Evolutionary conservation across 1,139 yeast genomes (phyloP).

Genomic region (Geotrichum histeridarum): DNA sequence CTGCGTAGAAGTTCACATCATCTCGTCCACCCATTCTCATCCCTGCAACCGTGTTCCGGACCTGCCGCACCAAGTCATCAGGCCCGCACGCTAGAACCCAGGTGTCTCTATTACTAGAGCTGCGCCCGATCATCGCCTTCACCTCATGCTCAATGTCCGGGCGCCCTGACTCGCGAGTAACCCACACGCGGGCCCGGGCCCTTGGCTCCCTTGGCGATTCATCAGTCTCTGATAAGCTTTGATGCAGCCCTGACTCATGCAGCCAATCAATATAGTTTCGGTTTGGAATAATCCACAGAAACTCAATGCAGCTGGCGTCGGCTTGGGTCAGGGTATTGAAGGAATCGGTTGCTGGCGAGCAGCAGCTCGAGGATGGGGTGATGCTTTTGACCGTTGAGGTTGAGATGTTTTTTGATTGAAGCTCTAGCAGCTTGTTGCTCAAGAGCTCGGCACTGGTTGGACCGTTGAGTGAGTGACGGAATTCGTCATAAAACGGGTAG

Average conservation of each 20-base stretch:
- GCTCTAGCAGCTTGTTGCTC: not conserved
- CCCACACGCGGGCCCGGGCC: slow-evolving; percentile 23
- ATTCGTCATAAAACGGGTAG: slow-evolving; percentile 29
- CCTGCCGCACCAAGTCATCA: slow-evolving; percentile 25
- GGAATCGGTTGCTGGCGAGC: not conserved
- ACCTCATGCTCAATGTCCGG: slow-evolving; percentile 24
- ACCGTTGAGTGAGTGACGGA: slow-evolving; percentile 14
- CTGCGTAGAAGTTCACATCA: slow-evolving; percentile 26
- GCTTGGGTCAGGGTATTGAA: not conserved
- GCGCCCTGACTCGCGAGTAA: slow-evolving; percentile 26
- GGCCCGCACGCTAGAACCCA: slow-evolving; percentile 33
- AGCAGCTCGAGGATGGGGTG: not conserved
- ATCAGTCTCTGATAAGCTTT: not conserved
- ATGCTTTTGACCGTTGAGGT: not conserved
- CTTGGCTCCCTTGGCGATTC: not conserved
- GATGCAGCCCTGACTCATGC: slow-evolving; percentile 11
- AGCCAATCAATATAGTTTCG: slow-evolving; percentile 25
- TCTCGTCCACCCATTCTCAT: slow-evolving; percentile 24
- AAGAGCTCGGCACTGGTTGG: not conserved
- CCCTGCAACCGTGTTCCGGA: slow-evolving; percentile 27
- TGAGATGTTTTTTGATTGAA: not conserved
- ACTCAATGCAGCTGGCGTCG: slow-evolving; percentile 19
- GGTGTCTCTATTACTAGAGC: slow-evolving; percentile 14
- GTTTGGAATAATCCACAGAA: slow-evolving; percentile 31
- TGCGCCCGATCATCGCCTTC: slow-evolving; percentile 15